Evolutionary conservation across 2,329 filamentous ascomycete genomes (phyloP).

Genomic region (Penicillium vulpinum): DNA sequence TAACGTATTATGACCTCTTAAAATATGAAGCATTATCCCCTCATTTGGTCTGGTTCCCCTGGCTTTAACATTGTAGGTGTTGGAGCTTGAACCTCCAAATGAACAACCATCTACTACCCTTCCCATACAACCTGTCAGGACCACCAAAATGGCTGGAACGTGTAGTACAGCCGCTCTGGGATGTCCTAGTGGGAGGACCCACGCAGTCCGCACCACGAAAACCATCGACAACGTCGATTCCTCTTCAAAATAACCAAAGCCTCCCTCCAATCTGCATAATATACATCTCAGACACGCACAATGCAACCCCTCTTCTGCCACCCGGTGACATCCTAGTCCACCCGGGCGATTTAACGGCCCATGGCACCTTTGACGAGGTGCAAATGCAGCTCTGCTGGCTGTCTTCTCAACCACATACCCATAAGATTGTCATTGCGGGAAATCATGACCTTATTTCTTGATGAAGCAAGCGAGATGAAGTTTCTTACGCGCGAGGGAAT

Average conservation of each 20-base stretch:
- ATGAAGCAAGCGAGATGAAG: constrained; percentile 9
- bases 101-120: constrained; percentile 9
- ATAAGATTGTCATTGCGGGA: constrained; percentile 51
- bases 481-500: constrained; percentile 14
- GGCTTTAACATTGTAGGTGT: background rate
- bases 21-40: background rate
- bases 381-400: constrained; percentile 47
- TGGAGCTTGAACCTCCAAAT: background rate
- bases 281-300: constrained; percentile 52
- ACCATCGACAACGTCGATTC: background rate
- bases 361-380: constrained; percentile 47
- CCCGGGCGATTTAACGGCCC: constrained; percentile 51
- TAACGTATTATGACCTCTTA: background rate
- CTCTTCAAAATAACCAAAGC: background rate
- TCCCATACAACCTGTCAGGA: background rate
- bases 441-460: constrained; percentile 47
- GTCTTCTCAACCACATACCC: constrained; percentile 37
- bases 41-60: too few relatives aligned
- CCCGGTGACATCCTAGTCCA: constrained; percentile 51
- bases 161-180: background rate
- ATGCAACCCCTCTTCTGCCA: constrained; percentile 39
- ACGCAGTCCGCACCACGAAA: background rate
- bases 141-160: constrained; percentile 3
- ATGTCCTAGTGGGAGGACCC: background rate
- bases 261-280: constrained; percentile 4